Conservation (phyloP, 352 stramenopile genomes). For the Phytophthora kernoviae region DNA sequence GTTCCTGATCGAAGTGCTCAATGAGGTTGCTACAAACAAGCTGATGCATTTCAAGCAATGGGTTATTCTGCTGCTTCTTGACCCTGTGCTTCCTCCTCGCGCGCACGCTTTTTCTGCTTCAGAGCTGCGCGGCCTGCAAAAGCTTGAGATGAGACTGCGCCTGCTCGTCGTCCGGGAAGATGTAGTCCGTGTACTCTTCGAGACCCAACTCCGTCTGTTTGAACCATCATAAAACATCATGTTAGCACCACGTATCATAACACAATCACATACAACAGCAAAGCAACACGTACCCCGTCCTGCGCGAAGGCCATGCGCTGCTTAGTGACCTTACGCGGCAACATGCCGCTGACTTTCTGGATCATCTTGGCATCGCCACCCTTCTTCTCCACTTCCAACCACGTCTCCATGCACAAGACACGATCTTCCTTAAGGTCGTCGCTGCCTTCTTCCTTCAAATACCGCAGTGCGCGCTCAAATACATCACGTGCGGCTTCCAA, state of each 20-base stretch:
- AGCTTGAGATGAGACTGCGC: slow-evolving; percentile 96
- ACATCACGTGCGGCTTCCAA: slow-evolving; percentile 85
- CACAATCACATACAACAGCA: slow-evolving; percentile 4
- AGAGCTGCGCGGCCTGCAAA: slow-evolving; percentile 96
- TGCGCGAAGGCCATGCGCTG: slow-evolving; percentile 94
- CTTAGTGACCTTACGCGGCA: slow-evolving; percentile 97
- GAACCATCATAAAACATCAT: slow-evolving; percentile 5
- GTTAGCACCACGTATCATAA: slow-evolving; percentile 14
- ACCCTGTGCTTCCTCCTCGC: slow-evolving; percentile 47
- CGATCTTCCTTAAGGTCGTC: slow-evolving; percentile 93
- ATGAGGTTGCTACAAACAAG: no score
- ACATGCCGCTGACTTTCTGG: slow-evolving; percentile 91
- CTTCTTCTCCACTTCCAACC: slow-evolving; percentile 94
- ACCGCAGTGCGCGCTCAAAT: slow-evolving; percentile 91
- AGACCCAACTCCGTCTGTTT: slow-evolving; percentile 84
- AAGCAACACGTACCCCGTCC: slow-evolving; percentile 72
- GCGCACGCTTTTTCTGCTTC: slow-evolving; percentile 90
- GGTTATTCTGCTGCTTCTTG: slow-evolving; percentile 4
- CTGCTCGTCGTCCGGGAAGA: slow-evolving; percentile 98
- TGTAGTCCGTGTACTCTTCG: slow-evolving; percentile 99
- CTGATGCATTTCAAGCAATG: background rate
- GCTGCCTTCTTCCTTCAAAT: slow-evolving; percentile 87
- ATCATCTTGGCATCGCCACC: slow-evolving; percentile 61
- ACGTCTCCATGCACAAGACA: slow-evolving; percentile 97
- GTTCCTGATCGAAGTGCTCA: no score